Conservation (phyloP, 345 rosid genomes). For the Eucalyptus erythrocorys region DNA sequence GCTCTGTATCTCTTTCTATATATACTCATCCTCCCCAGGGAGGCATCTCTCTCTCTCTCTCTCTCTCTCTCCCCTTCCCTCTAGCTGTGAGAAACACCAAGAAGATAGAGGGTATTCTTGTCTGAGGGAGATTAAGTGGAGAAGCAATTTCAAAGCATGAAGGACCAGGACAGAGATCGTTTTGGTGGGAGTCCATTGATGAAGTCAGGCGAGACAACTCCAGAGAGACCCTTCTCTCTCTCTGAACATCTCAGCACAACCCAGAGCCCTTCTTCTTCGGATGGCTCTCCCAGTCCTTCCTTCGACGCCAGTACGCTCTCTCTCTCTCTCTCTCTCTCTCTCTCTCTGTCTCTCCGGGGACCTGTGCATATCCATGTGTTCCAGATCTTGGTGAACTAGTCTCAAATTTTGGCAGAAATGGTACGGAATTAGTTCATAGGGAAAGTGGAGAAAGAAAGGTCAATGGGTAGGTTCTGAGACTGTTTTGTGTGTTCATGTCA, state of each 20-base stretch:
- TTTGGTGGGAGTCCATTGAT: background rate
- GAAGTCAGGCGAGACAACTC: constrained; percentile 4
- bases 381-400: background rate
- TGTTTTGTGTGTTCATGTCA: background rate
- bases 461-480: background rate
- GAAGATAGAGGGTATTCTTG: background rate
- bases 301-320: background rate
- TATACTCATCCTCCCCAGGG: background rate
- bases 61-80: background rate
- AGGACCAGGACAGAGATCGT: background rate
- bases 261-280: constrained; percentile 4
- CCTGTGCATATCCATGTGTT: background rate
- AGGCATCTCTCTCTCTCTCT: background rate
- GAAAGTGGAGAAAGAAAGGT: background rate
- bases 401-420: background rate
- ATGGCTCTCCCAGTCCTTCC: background rate
- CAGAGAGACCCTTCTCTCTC: constrained; percentile 4
- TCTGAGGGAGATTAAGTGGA: background rate
- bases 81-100: background rate
- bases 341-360: background rate
- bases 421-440: background rate
- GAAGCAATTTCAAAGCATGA: background rate
- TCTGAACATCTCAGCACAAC: background rate
- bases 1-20: background rate
- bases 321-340: background rate